Conservation (phyloP, 805 yeast species). For the Wickerhamomyces queroliae region DNA sequence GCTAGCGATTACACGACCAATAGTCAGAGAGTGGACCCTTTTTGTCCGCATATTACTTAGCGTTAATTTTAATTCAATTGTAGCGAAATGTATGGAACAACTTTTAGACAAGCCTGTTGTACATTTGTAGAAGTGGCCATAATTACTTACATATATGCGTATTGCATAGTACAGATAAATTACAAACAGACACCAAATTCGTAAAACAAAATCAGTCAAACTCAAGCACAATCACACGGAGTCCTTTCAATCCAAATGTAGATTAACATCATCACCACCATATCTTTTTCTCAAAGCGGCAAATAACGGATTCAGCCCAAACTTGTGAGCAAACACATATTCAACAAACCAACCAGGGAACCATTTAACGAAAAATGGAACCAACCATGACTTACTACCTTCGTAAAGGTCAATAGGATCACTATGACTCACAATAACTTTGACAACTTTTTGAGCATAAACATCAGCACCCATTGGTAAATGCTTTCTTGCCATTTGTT, state of each 20-base stretch:
- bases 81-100: too few relatives aligned
- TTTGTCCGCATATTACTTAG: too few relatives aligned
- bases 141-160: too few relatives aligned
- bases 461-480: constrained; percentile 53
- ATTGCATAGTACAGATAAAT: too few relatives aligned
- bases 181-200: too few relatives aligned
- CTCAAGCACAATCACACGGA: not conserved
- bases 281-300: constrained; percentile 19
- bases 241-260: constrained; percentile 14
- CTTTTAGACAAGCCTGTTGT: too few relatives aligned
- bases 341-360: constrained; percentile 47
- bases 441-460: constrained; percentile 52
- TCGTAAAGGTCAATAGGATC: constrained; percentile 49
- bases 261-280: constrained; percentile 7
- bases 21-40: too few relatives aligned
- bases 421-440: constrained; percentile 33
- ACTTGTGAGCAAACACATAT: constrained; percentile 31
- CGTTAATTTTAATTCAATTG: too few relatives aligned
- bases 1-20: too few relatives aligned
- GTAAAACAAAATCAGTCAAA: too few relatives aligned
- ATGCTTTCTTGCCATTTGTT: constrained; percentile 52
- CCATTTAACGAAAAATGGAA: constrained; percentile 27
- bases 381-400: constrained; percentile 38
- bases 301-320: constrained; percentile 32
- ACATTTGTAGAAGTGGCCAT: too few relatives aligned